phyloP scores from a whole-genome alignment of 2,329 filamentous ascomycete species.

The Dactylellina drechsleri region DNA sequence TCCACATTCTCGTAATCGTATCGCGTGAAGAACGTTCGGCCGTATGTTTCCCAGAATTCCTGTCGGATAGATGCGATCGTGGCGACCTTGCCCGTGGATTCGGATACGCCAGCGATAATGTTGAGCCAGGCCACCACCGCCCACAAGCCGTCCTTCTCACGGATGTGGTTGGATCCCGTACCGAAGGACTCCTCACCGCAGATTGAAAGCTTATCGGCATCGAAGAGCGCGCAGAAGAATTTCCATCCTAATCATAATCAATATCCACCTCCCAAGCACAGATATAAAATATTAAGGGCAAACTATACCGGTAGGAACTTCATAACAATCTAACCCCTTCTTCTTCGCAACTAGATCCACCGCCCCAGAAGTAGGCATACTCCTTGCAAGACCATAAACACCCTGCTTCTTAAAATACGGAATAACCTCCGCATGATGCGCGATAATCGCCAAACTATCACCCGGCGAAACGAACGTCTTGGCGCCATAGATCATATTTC shows the following conservation, averaged over 20 bases:
- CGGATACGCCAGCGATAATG: slow-evolving; percentile 90
- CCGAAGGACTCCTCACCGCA: slow-evolving; percentile 99
- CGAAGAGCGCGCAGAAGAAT: slow-evolving; percentile 97
- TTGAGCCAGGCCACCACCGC: slow-evolving; percentile 97
- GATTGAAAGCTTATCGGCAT: slow-evolving; percentile 94
- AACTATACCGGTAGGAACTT: slow-evolving; percentile 77
- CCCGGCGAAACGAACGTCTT: slow-evolving; percentile 96
- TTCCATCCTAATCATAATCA: slow-evolving; percentile 76
- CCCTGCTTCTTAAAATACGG: slow-evolving; percentile 99
- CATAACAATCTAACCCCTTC: slow-evolving; percentile 89
- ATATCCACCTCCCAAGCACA: not conserved
- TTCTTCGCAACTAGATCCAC: slow-evolving; percentile 96
- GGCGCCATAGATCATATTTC: slow-evolving; percentile 99
- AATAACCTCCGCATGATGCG: slow-evolving; percentile 88
- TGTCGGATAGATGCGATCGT: slow-evolving; percentile 96
- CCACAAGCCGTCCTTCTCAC: slow-evolving; percentile 99
- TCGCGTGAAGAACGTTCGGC: slow-evolving; percentile 97
- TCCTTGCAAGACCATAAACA: slow-evolving; percentile 92
- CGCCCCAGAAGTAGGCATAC: slow-evolving; percentile 96
- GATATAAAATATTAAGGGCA: not conserved
- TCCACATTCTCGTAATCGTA: slow-evolving; percentile 98
- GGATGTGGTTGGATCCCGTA: slow-evolving; percentile 97
- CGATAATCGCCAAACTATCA: slow-evolving; percentile 97
- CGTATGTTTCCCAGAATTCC: slow-evolving; percentile 96
- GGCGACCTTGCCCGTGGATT: slow-evolving; percentile 74